Evolutionary conservation across 1,284 basidiomycete genomes (phyloP).

Genomic region (Ustilago loliicola): DNA sequence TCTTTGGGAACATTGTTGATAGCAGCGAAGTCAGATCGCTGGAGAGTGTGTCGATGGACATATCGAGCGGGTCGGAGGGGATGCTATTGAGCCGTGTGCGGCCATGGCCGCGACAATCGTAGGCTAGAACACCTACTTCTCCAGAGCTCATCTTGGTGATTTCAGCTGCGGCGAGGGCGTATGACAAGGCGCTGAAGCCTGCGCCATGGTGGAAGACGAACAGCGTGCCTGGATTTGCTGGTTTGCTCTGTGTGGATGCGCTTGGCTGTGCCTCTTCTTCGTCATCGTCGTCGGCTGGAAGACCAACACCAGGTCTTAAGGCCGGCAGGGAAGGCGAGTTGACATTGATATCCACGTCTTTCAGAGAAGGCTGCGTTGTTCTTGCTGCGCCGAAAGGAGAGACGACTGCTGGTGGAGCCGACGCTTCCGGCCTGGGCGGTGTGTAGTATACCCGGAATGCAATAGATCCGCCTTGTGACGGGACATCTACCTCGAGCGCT

Average conservation of each 20-base stretch:
- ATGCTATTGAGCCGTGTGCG: constrained; percentile 21
- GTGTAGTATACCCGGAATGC: constrained; percentile 72
- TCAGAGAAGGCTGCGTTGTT: constrained; percentile 9
- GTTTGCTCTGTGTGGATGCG: neutral
- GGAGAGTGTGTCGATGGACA: constrained; percentile 60
- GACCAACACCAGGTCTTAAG: constrained; percentile 57
- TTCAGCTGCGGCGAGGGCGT: constrained; percentile 87
- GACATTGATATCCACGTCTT: constrained; percentile 18
- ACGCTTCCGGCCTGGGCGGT: constrained; percentile 43
- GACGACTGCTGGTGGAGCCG: neutral
- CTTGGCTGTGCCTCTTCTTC: constrained; percentile 70
- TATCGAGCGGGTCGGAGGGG: constrained; percentile 36
- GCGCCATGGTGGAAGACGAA: constrained; percentile 95
- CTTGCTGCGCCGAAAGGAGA: neutral
- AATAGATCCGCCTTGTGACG: constrained; percentile 25
- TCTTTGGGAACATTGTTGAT: constrained; percentile 47
- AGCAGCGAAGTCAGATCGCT: constrained; percentile 52
- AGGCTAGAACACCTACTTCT: constrained; percentile 84
- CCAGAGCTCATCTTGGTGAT: constrained; percentile 77
- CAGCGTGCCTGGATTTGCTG: constrained; percentile 75
- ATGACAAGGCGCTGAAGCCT: constrained; percentile 88
- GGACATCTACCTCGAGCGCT: constrained; percentile 65
- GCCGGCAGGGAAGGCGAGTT: constrained; percentile 23
- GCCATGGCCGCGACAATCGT: constrained; percentile 91
- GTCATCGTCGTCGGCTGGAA: constrained; percentile 54